Base-by-base conservation (phyloP, 352 stramenopile genomes). In the Pythium guiyangense region DNA sequence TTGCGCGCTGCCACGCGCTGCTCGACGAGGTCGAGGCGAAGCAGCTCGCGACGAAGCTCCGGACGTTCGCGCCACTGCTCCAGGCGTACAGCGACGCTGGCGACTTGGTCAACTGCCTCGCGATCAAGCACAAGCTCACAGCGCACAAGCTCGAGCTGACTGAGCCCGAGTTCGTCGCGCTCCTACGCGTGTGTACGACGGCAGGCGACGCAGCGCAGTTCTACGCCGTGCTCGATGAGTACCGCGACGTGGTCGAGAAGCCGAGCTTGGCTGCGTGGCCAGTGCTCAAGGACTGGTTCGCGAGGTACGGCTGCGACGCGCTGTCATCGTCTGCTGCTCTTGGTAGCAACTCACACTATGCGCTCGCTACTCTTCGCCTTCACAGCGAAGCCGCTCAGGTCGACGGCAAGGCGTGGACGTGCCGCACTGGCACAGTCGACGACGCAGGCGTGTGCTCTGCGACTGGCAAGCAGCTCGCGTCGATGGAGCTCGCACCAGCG, bases 211-310 rank as follows among this genome's bases (percentile, higher is more conserved):
- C 62, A 1, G 54, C 71, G 31, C 66, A 67, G 34, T 92, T 94
- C 54, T 79, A 88, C 63, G 62, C 60, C 6, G 67, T 78, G 27
- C 60, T 94, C 17, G 60, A 75, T 25, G 68, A 70, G 51, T 91
- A 86, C 54, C 74, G 78, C 34, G 77, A 92, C 17, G 67, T 71
- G 22, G 70, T 94, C 53, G 59, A 70, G 52, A 66, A 85, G 54
- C 82, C 83, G 0, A 68, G 66, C 18, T 45, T 60, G 18, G 47
- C 54, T 3, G 75, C 69, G 3, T 92, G 83, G 85, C 64, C 73
- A 5, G 76, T 88, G 49, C 60, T 94, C 42, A 81, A 83, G 49
- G 66, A 75, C 1, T 94, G 80, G 80, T 94, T 93, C 45, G 60
- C 35, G 44, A 89, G 76, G 84, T 90, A 50, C 39, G 17, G 12